Evolutionary conservation across 1,284 basidiomycete genomes (phyloP).

Genomic region (Tylopilus sp.): DNA sequence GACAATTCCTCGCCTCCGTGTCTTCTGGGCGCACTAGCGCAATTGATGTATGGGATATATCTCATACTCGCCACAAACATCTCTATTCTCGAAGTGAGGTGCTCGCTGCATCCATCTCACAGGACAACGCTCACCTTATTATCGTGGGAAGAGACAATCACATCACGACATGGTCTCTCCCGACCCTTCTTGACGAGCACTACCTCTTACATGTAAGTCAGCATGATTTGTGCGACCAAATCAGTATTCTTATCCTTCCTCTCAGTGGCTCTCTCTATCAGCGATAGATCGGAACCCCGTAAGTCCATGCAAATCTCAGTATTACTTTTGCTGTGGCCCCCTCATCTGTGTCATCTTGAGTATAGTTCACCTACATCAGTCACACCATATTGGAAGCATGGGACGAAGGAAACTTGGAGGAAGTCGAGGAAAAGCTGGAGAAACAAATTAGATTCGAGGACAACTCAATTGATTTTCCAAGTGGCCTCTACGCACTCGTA

Average conservation of each 20-base stretch:
- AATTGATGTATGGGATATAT: slow-evolving; percentile 24
- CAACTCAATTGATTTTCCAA: neutral
- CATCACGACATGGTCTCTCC: neutral
- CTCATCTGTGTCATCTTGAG: neutral
- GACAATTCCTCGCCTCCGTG: slow-evolving; percentile 17
- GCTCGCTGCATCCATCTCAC: slow-evolving; percentile 2
- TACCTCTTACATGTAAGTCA: slow-evolving; percentile 14
- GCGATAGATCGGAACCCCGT: slow-evolving; percentile 9
- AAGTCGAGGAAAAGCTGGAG: slow-evolving; percentile 14
- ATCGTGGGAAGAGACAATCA: slow-evolving; percentile 1
- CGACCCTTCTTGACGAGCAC: neutral
- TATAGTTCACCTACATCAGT: slow-evolving; percentile 21
- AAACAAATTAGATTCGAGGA: slow-evolving; percentile 3
- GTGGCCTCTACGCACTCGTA: slow-evolving; percentile 8
- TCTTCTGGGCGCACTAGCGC: slow-evolving; percentile 9
- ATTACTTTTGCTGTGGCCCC: too few relatives aligned
- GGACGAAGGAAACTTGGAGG: slow-evolving; percentile 7
- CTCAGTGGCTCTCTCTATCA: slow-evolving; percentile 5
- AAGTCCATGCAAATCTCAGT: neutral
- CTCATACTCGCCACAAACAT: neutral
- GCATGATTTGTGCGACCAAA: neutral
- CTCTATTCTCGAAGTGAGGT: slow-evolving; percentile 4
- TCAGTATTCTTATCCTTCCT: neutral
- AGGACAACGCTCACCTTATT: slow-evolving; percentile 4
- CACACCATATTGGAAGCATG: slow-evolving; percentile 9